Percentiles rank a stretch among this genome's conserved stretches.
Conservation (phyloP, 176 grass and related monocot genomes). For the Zea mays region Zm-B73-REFERENCE-NAM-5.0 NC_050096.1:83404001-83404500, state of each 20-base stretch:
- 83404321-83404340: conserved; percentile 84
- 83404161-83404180: background rate
- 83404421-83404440: conserved; percentile 9
- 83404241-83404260: conserved; percentile 9
- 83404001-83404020: background rate
- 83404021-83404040: too few relatives aligned
- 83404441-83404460: background rate
- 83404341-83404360: conserved; percentile 56
- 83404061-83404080: too few relatives aligned
- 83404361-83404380: conserved; percentile 1
- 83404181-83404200: background rate
- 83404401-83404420: conserved; percentile 4
- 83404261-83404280: conserved; percentile 44
- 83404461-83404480: conserved; percentile 6
- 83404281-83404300: conserved; percentile 99
- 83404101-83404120: too few relatives aligned
- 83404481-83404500: background rate
- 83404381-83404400: background rate
- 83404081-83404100: too few relatives aligned
- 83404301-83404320: conserved; percentile 91
- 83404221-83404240: conserved; percentile 24
- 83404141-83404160: background rate
- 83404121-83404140: too few relatives aligned
- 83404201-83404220: background rate
- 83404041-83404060: too few relatives aligned